Evolutionary conservation across 1,284 basidiomycete genomes (phyloP), one percentile per base, ranked within the genome.

Genomic region (Exobasidium rhododendri): DNA sequence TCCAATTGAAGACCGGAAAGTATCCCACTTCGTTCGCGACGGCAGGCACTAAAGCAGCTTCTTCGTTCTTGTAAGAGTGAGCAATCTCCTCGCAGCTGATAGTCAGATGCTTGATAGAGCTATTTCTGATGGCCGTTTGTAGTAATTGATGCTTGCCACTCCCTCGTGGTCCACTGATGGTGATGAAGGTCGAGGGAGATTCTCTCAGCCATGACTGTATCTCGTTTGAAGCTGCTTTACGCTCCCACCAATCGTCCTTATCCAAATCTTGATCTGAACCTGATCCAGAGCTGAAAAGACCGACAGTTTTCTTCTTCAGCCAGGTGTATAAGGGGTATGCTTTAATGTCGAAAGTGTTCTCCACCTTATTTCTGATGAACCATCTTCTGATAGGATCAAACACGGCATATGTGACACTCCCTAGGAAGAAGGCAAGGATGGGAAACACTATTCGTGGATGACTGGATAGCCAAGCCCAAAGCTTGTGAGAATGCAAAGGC

Each of bases 401-500:
- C 67, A 96, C 85, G 29, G 73, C 89, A 79, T 94, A 96, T 29
- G 90, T 91, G 53, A 97, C 76, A 1, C 88, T 88, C 14, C 94
- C 94, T 29, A 97, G 78, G 1, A 52, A 24, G 81, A 97, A 94
- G 49, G 92, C 86, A 0, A 94, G 64, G 11, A 96, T 81, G 0
- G 94, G 94, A 3, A 97, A 82, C 47, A 89, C 86, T 61, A 97
- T 89, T 67, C 86, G 86, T 0, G 94, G 94, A 82, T 98, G 94
- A 22, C 81, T 84, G 4, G 87, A 83, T 58, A 94, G 82, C 90
- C 93, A 98, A 73, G 89, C 87, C 47, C 89, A 84, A 30, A 94
- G 80, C 31, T 83, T 86, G 77, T 94, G 89, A 0, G 86, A 86
- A 75, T 89, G 87, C n/a, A 92, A 82, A 13, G 88, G 88, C 55